Percentiles rank a stretch among this genome's conserved stretches.
phyloP scores from a whole-genome alignment of 139 green algal genomes.

The Gonium pectorale region DNA sequence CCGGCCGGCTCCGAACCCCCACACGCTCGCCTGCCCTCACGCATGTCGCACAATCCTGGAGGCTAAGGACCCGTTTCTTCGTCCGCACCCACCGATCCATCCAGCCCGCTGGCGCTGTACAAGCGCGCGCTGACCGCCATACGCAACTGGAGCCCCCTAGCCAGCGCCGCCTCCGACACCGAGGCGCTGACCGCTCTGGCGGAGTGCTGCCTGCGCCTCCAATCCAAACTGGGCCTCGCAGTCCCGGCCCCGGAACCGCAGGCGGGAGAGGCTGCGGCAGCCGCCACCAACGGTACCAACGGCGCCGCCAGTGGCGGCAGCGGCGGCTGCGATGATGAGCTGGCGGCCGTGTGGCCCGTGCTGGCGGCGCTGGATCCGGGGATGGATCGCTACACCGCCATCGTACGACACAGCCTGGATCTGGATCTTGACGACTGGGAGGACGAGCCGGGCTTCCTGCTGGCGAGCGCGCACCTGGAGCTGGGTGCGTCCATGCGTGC shows the following conservation, averaged over 20 bases:
- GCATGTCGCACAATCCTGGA: no score
- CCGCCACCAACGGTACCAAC: not conserved
- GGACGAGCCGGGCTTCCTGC: constrained; percentile 53
- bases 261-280: not conserved
- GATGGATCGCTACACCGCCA: not conserved
- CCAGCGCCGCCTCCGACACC: not conserved
- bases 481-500: not conserved
- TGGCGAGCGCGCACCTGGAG: constrained; percentile 41
- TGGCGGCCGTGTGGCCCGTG: not conserved
- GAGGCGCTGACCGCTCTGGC: not conserved
- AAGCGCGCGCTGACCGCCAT: constrained; percentile 7
- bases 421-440: constrained; percentile 42
- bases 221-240: not conserved
- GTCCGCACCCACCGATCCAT: not conserved
- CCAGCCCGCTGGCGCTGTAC: constrained; percentile 20
- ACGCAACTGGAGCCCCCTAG: not conserved
- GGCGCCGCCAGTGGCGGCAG: not conserved
- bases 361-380: not conserved
- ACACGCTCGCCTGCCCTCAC: no score
- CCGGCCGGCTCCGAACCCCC: no score
- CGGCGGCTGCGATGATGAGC: not conserved
- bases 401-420: constrained; percentile 47
- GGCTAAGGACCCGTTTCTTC: no score
- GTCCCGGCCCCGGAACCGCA: not conserved
- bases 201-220: not conserved